phyloP scores from a whole-genome alignment of 2,329 filamentous ascomycete species.

The Calonectria pseudoreteaudii region DNA sequence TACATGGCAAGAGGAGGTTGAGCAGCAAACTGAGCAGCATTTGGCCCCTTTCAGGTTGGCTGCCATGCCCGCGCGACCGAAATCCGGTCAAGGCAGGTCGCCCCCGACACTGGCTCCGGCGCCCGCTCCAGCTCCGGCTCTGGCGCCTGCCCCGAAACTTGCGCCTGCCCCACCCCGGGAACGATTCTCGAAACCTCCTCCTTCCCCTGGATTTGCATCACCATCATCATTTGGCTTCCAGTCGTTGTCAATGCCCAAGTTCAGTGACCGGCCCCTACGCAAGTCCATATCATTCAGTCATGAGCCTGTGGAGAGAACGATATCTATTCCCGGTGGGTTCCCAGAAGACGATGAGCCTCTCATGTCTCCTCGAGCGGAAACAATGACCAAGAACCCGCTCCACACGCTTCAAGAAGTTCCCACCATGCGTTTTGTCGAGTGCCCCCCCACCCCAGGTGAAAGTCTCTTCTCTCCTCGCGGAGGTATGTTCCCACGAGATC shows the following conservation, averaged over 20 bases:
- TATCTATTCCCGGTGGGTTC: slow-evolving; percentile 49
- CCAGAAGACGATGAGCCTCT: slow-evolving; percentile 67
- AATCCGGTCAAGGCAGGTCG: slow-evolving; percentile 44
- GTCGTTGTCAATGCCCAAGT: slow-evolving; percentile 47
- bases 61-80: slow-evolving; percentile 50
- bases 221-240: slow-evolving; percentile 57
- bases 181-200: slow-evolving; percentile 52
- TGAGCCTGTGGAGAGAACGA: slow-evolving; percentile 47
- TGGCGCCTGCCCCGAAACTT: slow-evolving; percentile 17
- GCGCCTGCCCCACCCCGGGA: slow-evolving; percentile 36
- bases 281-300: slow-evolving; percentile 23
- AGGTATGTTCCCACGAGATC: slow-evolving; percentile 65
- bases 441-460: slow-evolving; percentile 63
- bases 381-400: slow-evolving; percentile 78
- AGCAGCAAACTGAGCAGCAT: slow-evolving; percentile 50
- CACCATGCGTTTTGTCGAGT: slow-evolving; percentile 65
- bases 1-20: slow-evolving; percentile 65
- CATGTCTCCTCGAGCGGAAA: slow-evolving; percentile 78
- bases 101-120: slow-evolving; percentile 26
- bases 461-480: slow-evolving; percentile 66
- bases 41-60: slow-evolving; percentile 34
- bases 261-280: slow-evolving; percentile 31
- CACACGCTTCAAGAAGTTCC: slow-evolving; percentile 58
- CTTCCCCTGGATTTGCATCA: slow-evolving; percentile 58
- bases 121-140: slow-evolving; percentile 24